phyloP scores from a whole-genome alignment of 441 rosid genomes.

The Arabidopsis lyrata region DNA sequence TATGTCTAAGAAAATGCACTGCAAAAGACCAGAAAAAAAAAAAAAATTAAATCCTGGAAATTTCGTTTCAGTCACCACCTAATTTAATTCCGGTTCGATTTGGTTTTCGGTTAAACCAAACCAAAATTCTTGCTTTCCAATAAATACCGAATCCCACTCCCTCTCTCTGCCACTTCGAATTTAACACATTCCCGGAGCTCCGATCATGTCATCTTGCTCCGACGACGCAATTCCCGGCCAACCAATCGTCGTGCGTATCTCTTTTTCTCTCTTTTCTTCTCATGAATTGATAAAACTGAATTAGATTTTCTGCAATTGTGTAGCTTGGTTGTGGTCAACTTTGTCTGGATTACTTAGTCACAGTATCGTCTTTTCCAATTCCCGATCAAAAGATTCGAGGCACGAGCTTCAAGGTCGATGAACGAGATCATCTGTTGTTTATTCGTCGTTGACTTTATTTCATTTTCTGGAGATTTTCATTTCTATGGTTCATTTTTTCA shows the following conservation, averaged over 20 bases:
- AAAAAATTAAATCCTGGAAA: not conserved
- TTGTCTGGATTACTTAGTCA: constrained; percentile 72
- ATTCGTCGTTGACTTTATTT: constrained; percentile 15
- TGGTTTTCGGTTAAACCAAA: not conserved
- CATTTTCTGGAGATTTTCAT: not conserved
- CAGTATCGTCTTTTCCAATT: constrained; percentile 74
- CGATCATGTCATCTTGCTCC: constrained; percentile 42
- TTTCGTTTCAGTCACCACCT: not conserved
- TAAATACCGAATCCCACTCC: not conserved
- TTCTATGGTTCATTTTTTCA: constrained; percentile 23
- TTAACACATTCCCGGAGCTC: constrained; percentile 2
- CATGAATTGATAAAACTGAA: not conserved
- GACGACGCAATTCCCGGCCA: not conserved
- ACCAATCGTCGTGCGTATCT: constrained; percentile 39
- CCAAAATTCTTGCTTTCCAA: not conserved
- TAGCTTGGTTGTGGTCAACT: constrained; percentile 81
- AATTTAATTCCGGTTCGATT: too few relatives aligned
- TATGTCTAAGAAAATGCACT: not conserved
- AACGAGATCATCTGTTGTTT: not conserved
- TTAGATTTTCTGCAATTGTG: constrained; percentile 1
- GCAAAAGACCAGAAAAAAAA: not conserved
- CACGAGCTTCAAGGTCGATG: constrained; percentile 70
- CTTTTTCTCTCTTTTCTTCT: constrained; percentile 13
- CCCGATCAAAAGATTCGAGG: constrained; percentile 83
- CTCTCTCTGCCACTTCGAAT: constrained; percentile 1